Evolutionary conservation across 192 early-diverging fungal species (phyloP), one percentile per base, ranked within the genome.

Genomic region (Blastocladiella britannica): DNA sequence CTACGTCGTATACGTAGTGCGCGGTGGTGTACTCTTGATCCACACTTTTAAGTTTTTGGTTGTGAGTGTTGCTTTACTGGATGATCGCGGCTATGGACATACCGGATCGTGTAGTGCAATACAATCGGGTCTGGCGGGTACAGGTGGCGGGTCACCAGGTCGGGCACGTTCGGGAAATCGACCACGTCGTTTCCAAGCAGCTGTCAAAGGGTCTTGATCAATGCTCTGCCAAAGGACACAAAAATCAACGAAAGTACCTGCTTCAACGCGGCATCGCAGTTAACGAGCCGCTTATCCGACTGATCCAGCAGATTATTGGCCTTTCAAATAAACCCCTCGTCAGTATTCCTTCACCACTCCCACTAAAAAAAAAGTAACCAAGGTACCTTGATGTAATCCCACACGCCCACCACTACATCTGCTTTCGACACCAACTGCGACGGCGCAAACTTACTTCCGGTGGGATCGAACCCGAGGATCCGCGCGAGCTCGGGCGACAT

Each of bases 331-430:
- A n/a, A n/a, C n/a, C n/a, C n/a, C n/a, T n/a, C n/a, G n/a, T n/a
- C n/a, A n/a, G n/a, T n/a, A n/a, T n/a, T n/a, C n/a, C n/a, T n/a
- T n/a, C n/a, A n/a, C n/a, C 23, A 23, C 22, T 18, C 4, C 27
- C 23, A 25, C 25, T 52, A 37, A 2, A n/a, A 57, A 12, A 60
- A 30, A 58, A 27, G 28, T 9, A 26, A 5, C 26, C 7, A 28
- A 47, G 22, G 25, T 69, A 87, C 81, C 71, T 91, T 93, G 60
- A 97, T 83, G 63, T 97, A 97, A 65, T 97, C 87, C 91, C 91
- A 94, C 52, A 97, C 64, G 51, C 81, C 82, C 76, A 83, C 81
- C 55, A 93, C 83, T 51, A 91, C 81, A 30, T 78, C 76, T 6
- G 76, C 63, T 28, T 76, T 66, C 2, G 85, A 85, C 64, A 86